Evolutionary conservation across 169 alveolate species (phyloP), one percentile per base, ranked within the genome.

Genomic region (Neospora caninum): DNA sequence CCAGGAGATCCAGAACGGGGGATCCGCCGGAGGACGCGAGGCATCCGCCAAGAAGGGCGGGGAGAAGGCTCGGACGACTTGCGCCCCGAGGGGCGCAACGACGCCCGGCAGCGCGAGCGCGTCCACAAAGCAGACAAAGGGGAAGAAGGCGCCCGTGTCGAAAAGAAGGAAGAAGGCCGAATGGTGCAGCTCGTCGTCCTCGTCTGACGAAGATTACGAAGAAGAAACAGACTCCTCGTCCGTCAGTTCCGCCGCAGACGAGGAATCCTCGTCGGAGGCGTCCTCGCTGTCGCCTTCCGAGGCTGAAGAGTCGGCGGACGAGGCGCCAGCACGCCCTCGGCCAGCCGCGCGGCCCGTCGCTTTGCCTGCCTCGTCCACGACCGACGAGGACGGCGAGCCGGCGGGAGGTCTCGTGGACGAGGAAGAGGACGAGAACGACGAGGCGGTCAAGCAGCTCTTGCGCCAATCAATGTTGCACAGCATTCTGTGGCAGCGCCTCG

Each of bases 401-500:
- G 93, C 73, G 67, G 94, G 64, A 31, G 94, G 94, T 64, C 94
- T 39, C 18, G 94, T 80, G 4, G 87, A 53, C 6, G 96, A 87
- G 36, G 91, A 88, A 84, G 93, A 84, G 43, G 96, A 94, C 42
- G 95, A 95, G 80, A 80, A 92, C 67, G 92, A 88, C 29, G 82
- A 43, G 80, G 31, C 64, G 64, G 67, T 84, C 20, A 91, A 45
- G 80, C 31, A 80, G 54, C 92, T 92, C 34, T 18, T 82, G 67
- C 58, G 80, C 53, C 78, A 86, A 73, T 80, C 93, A 36, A 73
- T 86, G 18, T 94, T 94, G 29, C 96, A 94, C 83, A 73, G 84
- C 45, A 87, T 94, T 67, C 80, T 84, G n/a, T 94, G 96, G 96
- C 96, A 97, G 82, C 95, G 99, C 43, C 97, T 99, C 45, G 98